These are phyloP conservation scores for Akanthomyces uredinophilus DNA, from an alignment of 2,329 filamentous ascomycete species.

Conservation along the genomic window DNA sequence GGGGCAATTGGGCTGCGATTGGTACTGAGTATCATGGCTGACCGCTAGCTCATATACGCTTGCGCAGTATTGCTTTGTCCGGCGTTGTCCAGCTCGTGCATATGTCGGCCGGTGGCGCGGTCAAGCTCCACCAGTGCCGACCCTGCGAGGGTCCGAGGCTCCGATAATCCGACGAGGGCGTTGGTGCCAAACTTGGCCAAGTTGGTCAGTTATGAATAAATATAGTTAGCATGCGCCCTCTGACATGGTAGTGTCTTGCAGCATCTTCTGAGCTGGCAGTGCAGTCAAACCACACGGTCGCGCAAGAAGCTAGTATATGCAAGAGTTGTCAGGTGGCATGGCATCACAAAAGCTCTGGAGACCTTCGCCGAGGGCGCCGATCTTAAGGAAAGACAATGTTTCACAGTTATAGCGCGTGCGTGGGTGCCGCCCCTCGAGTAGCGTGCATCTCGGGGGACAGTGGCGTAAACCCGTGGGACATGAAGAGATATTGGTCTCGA, in stretches of 20 bases:
- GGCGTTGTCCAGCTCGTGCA: too few relatives aligned
- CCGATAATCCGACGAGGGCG: not conserved
- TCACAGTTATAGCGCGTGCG: too few relatives aligned
- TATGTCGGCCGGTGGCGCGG: too few relatives aligned
- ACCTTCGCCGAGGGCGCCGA: too few relatives aligned
- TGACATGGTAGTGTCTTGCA: not conserved
- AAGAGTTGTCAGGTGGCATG: too few relatives aligned
- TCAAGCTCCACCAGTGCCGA: not conserved
- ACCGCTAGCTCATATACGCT: not conserved
- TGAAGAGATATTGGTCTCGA: not conserved
- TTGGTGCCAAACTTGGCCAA: too few relatives aligned
- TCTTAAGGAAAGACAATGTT: too few relatives aligned
- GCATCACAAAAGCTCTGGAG: too few relatives aligned
- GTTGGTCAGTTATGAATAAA: not conserved
- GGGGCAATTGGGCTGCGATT: not conserved
- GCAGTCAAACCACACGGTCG: not conserved
- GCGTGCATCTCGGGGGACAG: not conserved
- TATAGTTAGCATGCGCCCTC: not conserved
- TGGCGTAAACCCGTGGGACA: not conserved
- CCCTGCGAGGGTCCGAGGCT: constrained; percentile 3
- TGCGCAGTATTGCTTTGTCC: not conserved
- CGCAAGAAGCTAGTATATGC: too few relatives aligned
- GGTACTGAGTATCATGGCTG: not conserved
- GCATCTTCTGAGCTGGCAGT: not conserved
- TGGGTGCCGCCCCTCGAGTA: too few relatives aligned